phyloP scores from a whole-genome alignment of 768 basidiomycete genomes.

The Boletus sp. region DNA sequence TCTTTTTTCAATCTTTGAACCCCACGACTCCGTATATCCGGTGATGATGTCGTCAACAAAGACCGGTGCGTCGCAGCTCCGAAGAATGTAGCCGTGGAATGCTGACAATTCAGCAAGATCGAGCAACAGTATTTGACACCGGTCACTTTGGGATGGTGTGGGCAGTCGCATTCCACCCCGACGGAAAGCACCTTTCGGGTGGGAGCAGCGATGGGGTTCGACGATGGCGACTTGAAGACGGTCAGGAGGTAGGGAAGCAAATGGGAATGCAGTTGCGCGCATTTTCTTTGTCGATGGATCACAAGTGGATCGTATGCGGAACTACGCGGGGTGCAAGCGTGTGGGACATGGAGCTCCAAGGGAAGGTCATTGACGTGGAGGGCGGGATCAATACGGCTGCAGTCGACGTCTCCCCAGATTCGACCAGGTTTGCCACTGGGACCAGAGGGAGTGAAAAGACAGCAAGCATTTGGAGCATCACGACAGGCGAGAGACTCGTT shows the following conservation, averaged over 20 bases:
- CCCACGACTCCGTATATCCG: neutral
- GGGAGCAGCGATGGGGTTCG: neutral
- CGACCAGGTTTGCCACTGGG: neutral
- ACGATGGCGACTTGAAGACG: neutral
- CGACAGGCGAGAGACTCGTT: neutral
- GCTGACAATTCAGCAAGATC: neutral
- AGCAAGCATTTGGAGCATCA: neutral
- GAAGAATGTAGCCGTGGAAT: neutral
- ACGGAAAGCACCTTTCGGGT: neutral
- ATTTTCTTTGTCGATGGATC: neutral
- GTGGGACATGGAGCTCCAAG: neutral
- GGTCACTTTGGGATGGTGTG: rapidly evolving
- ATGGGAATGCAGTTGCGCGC: neutral
- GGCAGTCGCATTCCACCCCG: neutral
- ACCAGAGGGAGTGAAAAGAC: neutral
- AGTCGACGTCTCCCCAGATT: too few relatives aligned
- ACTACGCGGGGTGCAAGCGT: neutral
- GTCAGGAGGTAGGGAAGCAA: neutral
- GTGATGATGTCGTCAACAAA: neutral
- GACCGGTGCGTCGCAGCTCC: neutral
- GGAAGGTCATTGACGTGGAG: neutral
- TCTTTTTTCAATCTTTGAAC: neutral
- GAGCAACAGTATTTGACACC: neutral
- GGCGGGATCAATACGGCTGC: too few relatives aligned
- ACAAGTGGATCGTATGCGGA: neutral